Conservation (phyloP, 1,139 yeast species). For the Saccharomyces hybrid region DNA sequence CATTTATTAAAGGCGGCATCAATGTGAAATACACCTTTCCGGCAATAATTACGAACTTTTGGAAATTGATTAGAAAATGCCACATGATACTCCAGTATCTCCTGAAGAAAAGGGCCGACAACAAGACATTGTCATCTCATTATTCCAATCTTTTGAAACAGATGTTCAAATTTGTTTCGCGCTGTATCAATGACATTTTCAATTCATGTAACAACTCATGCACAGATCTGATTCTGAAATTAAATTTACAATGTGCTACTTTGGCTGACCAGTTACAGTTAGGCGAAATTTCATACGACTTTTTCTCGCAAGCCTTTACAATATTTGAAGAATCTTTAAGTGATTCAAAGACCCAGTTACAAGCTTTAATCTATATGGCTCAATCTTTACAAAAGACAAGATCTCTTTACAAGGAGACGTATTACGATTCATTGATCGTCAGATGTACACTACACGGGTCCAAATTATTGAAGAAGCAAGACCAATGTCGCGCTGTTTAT, state of each 20-base stretch:
- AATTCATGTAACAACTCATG: conserved; percentile 44
- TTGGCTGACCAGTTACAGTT: conserved; percentile 68
- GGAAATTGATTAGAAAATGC: conserved; percentile 52
- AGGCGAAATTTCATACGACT: conserved; percentile 73
- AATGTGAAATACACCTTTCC: conserved; percentile 66
- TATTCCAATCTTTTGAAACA: conserved; percentile 30
- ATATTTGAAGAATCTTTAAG: conserved; percentile 79
- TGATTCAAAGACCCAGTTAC: conserved; percentile 51
- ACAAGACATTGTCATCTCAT: conserved; percentile 8
- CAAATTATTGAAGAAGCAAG: conserved; percentile 81
- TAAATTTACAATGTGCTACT: conserved; percentile 49
- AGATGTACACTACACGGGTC: conserved; percentile 85
- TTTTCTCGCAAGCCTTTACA: conserved; percentile 80
- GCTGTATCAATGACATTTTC: conserved; percentile 62
- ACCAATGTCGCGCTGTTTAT: conserved; percentile 88
- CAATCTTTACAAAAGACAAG: conserved; percentile 43
- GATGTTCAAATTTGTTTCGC: conserved; percentile 67
- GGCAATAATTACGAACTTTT: conserved; percentile 54
- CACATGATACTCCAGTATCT: conserved; percentile 25
- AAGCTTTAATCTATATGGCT: conserved; percentile 49
- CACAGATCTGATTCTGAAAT: conserved; percentile 41
- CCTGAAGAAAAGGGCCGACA: neutral
- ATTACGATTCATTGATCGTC: conserved; percentile 71
- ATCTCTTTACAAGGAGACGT: conserved; percentile 23
- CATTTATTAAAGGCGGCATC: conserved; percentile 46